These are phyloP conservation scores for Penicilliopsis zonata DNA, from an alignment of 495 filamentous ascomycete species.

Conservation along the genomic window DNA sequence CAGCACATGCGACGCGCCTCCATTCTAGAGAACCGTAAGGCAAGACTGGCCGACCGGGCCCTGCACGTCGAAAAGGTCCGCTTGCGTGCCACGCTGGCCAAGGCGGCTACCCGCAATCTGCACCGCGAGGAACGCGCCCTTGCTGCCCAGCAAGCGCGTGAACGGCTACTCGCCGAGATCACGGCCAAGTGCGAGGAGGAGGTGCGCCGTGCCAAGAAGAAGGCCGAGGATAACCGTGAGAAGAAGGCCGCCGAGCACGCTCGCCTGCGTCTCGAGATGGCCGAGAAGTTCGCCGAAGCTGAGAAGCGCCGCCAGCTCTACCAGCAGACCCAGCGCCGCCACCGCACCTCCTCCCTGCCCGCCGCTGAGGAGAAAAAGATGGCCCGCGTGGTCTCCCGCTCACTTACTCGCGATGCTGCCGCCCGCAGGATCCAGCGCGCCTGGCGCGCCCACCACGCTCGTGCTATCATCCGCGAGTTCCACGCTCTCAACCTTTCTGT, in stretches of 20 bases:
- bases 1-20: constrained; percentile 85
- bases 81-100: constrained; percentile 72
- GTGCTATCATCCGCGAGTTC: constrained; percentile 54
- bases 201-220: constrained; percentile 83
- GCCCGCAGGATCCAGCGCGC: constrained; percentile 61
- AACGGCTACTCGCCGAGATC: constrained; percentile 86
- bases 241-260: constrained; percentile 76
- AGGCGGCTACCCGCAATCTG: constrained; percentile 55
- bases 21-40: constrained; percentile 87
- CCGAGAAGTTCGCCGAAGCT: constrained; percentile 79
- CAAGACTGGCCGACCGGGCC: constrained; percentile 82
- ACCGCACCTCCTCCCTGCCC: constrained; percentile 52
- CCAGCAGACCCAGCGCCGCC: constrained; percentile 46
- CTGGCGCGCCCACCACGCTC: constrained; percentile 56
- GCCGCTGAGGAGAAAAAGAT: constrained; percentile 45
- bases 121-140: constrained; percentile 69
- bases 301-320: constrained; percentile 53
- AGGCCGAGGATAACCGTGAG: constrained; percentile 86
- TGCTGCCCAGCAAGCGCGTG: constrained; percentile 82
- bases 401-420: constrained; percentile 53
- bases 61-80: constrained; percentile 97
- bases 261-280: constrained; percentile 65
- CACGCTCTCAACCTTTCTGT: constrained; percentile 58
- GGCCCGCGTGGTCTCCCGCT: constrained; percentile 21
- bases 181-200: constrained; percentile 91